A percentile compares a stretch with the other conserved stretches of the same genome.
phyloP scores from a whole-genome alignment of 75 land plant species.

The Gnetum montanum region DNA sequence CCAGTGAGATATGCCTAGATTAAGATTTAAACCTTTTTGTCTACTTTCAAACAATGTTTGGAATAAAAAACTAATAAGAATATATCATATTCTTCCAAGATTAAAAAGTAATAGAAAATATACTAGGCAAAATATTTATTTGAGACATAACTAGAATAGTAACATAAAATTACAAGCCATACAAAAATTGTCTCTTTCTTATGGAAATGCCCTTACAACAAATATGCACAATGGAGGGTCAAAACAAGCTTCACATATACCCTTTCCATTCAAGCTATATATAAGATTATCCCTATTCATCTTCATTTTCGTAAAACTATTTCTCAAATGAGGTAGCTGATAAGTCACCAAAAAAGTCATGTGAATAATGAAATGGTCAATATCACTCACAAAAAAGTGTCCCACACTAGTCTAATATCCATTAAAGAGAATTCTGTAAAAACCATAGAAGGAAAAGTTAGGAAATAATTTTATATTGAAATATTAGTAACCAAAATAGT shows the following conservation, averaged over 20 bases:
- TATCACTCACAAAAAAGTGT: not conserved
- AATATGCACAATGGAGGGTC: conserved; percentile 10
- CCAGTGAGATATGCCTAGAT: not conserved
- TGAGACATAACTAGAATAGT: conserved; percentile 1
- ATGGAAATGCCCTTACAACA: conserved; percentile 9
- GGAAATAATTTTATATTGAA: not conserved
- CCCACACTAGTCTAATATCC: not conserved
- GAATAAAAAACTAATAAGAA: not conserved
- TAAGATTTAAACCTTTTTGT: not conserved
- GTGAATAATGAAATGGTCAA: not conserved
- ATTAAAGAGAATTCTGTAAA: not conserved
- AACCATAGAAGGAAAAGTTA: not conserved
- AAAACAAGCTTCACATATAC: conserved; percentile 13
- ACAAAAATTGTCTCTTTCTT: conserved; percentile 8
- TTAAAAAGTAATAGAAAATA: not conserved
- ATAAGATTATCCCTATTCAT: not conserved
- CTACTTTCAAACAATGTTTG: not conserved
- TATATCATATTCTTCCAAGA: not conserved
- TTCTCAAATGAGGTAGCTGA: not conserved
- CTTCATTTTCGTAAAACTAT: not conserved
- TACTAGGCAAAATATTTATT: conserved; percentile 6
- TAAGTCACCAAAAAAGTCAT: not conserved
- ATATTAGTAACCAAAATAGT: not conserved
- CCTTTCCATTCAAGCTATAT: not conserved
- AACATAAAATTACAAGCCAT: conserved; percentile 9